Percentiles rank a stretch among this genome's conserved stretches.
These are phyloP conservation scores for Uncinocarpus reesii DNA, from an alignment of 2,329 filamentous ascomycete genomes.

Conservation along the genomic window DNA sequence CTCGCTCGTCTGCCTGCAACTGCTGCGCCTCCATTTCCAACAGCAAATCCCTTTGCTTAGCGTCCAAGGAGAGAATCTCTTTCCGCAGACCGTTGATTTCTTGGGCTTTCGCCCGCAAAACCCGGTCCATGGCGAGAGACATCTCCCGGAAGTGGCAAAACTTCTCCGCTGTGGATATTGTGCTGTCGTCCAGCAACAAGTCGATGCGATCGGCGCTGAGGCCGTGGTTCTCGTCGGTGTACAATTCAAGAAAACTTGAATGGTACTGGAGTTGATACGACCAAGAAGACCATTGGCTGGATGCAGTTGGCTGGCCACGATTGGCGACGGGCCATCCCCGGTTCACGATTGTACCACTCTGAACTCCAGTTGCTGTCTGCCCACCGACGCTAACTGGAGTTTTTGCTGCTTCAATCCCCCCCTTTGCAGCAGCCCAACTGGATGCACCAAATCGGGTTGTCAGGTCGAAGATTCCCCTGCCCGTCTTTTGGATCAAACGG, in stretches of 20 bases:
- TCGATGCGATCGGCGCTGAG: slow-evolving; percentile 2
- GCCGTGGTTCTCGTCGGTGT: not conserved
- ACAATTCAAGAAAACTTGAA: no score
- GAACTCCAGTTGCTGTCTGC: not conserved
- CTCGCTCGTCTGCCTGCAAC: not conserved
- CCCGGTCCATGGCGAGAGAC: not conserved
- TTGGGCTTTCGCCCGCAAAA: not conserved
- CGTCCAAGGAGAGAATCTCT: not conserved
- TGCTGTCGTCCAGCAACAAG: not conserved
- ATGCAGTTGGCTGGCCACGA: not conserved
- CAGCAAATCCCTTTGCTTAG: not conserved
- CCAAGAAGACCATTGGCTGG: no score
- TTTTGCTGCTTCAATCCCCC: not conserved
- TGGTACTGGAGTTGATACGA: no score
- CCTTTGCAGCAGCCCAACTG: slow-evolving; percentile 1
- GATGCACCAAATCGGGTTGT: not conserved
- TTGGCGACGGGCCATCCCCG: not conserved
- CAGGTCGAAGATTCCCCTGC: not conserved
- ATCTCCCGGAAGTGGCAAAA: not conserved
- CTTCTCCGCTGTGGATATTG: not conserved
- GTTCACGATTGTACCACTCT: slow-evolving; percentile 3
- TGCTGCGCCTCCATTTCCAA: not conserved
- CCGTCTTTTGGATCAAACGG: not conserved
- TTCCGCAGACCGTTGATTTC: not conserved
- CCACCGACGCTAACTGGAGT: not conserved